Conservation (phyloP, 257 asterid species). For the Solanum piurae region DNA sequence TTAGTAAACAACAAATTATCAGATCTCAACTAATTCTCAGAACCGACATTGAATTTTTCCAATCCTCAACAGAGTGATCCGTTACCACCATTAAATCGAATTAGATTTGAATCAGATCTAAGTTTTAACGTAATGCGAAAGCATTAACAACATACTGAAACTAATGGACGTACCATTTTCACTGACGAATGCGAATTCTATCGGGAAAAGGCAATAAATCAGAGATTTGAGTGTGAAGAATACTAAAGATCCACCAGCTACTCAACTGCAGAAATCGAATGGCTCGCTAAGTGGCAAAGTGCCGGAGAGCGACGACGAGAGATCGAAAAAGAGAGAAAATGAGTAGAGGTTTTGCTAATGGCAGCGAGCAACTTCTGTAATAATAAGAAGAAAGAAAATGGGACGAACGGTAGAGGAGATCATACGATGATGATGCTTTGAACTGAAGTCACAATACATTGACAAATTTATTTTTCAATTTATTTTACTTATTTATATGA, state of each 20-base stretch:
- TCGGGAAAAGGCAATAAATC: neutral
- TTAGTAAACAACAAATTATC: neutral
- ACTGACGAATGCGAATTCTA: neutral
- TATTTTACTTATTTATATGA: neutral
- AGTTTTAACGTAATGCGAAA: neutral
- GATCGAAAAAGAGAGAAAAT: neutral
- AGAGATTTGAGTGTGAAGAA: neutral
- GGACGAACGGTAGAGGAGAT: neutral
- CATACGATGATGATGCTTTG: constrained; percentile 5
- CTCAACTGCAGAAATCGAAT: neutral
- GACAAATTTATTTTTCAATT: neutral
- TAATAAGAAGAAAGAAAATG: neutral
- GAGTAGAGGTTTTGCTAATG: constrained; percentile 14
- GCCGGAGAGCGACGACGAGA: neutral
- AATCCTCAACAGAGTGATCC: neutral
- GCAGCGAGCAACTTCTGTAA: constrained; percentile 9
- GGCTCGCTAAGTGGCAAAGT: neutral
- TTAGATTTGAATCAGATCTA: constrained; percentile 4
- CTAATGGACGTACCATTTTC: neutral
- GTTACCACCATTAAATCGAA: neutral
- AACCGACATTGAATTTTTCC: neutral
- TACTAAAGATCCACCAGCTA: neutral
- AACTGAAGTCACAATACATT: neutral
- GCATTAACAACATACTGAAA: neutral
- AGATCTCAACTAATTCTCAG: neutral